Evolutionary conservation across 2,329 filamentous ascomycete genomes (phyloP), one percentile per base, ranked within the genome.

Genomic region (Ilyonectria destructans): DNA sequence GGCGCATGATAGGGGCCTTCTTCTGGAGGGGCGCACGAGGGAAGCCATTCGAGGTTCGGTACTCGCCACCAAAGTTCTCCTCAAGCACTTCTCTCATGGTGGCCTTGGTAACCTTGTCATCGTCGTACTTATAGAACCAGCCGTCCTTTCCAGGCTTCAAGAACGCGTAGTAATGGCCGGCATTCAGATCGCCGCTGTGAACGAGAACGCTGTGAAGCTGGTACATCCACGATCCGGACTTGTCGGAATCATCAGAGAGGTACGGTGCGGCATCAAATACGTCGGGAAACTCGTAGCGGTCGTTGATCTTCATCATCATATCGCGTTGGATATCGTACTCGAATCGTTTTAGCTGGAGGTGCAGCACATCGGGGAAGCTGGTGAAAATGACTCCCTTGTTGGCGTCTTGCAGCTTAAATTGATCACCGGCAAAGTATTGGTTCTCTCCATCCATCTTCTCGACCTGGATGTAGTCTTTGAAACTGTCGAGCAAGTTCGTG

Each of bases 251-350:
- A 26, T 94, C 91, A 13, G 94, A 92, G 21, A 99, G 89, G 79
- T 96, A 99, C 0, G 95, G 95, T 0, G 93, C 86, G 7, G 95
- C 94, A 78, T 97, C 93, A 76, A 95, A 94, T 64, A 89, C 84
- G 68, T 97, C 93, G 1, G 94, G 94, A 73, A 96, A 97, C 77
- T 97, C 94, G 83, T 96, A 96, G 65, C 94, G 91, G 75, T 97
- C 94, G 77, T 97, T 97, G 79, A 99, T 95, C 84, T 99, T 99
- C 92, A 97, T 98, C 93, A 98, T 98, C 71, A 94, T 95, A 78
- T 98, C 96, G 75, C 94, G 91, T 74, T 97, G 92, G 76, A 98
- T 93, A 82, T 99, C 96, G 82, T 99, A 99, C 80, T 99, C 95
- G 81, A 99, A 99, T 59, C 96, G 92, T 84, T 98, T 98, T 67